phyloP scores from a whole-genome alignment of 306 rosid species.

The Cicer bijugum region DNA sequence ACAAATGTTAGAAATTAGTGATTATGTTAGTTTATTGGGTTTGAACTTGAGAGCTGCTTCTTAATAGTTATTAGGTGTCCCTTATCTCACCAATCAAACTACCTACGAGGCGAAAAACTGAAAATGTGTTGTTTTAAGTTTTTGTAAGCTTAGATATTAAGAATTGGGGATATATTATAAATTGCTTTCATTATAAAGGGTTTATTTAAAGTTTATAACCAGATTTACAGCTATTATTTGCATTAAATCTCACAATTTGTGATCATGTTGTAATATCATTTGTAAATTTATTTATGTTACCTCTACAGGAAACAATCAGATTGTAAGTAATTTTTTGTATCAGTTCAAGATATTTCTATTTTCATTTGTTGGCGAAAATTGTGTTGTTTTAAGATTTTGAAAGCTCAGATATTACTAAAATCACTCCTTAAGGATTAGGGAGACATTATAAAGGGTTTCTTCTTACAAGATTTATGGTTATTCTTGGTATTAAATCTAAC shows the following conservation, averaged over 20 bases:
- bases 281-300: conserved; percentile 40
- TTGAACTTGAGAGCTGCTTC: too few species aligned
- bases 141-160: conserved; percentile 21
- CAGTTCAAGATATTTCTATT: background rate
- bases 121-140: background rate
- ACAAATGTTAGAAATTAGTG: too few species aligned
- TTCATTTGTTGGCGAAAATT: background rate
- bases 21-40: too few species aligned
- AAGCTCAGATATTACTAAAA: conserved; percentile 19
- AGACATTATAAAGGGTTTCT: conserved; percentile 1
- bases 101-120: too few species aligned
- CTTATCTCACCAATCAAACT: too few species aligned
- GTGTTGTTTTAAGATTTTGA: background rate
- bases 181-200: background rate
- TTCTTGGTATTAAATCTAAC: conserved; percentile 26
- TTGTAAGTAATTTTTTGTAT: conserved; percentile 18
- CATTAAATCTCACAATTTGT: conserved; percentile 20
- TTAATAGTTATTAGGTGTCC: too few species aligned
- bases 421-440: conserved; percentile 13
- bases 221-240: conserved; percentile 23
- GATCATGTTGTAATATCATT: conserved; percentile 35
- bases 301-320: background rate
- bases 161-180: background rate
- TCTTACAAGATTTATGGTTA: conserved; percentile 19
- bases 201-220: background rate